Conservation (phyloP, 371 early-diverging fungal species). For the Mucor saturninus region DNA sequence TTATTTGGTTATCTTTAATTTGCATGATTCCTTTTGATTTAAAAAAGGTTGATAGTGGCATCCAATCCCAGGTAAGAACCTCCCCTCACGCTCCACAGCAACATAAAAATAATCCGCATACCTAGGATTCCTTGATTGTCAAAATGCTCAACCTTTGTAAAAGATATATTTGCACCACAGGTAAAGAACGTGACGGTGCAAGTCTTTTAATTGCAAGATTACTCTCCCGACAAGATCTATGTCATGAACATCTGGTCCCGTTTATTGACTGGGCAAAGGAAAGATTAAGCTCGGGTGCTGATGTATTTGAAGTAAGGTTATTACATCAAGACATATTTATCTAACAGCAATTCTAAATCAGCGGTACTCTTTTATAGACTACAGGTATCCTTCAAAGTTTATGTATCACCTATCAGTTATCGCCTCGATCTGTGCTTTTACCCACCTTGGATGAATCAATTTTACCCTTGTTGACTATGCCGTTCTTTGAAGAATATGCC, state of each 20-base stretch:
- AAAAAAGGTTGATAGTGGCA: conserved; percentile 76
- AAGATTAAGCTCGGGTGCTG: conserved; percentile 38
- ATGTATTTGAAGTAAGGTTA: conserved; percentile 55
- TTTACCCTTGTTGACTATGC: conserved; percentile 55
- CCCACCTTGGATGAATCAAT: conserved; percentile 62
- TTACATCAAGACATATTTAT: not conserved
- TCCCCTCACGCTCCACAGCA: not conserved
- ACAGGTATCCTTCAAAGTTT: conserved; percentile 71
- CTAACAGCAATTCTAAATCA: not conserved
- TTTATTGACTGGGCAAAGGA: conserved; percentile 67
- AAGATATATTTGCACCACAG: conserved; percentile 60
- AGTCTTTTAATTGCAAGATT: conserved; percentile 80
- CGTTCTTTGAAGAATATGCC: conserved; percentile 58
- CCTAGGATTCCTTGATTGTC: conserved; percentile 55
- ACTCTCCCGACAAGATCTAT: conserved; percentile 64
- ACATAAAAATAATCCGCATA: too few relatives aligned
- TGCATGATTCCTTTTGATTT: conserved; percentile 95
- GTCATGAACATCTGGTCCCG: conserved; percentile 49
- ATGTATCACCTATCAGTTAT: conserved; percentile 72
- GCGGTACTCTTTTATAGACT: conserved; percentile 20
- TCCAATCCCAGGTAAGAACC: conserved; percentile 1
- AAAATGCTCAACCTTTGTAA: conserved; percentile 60
- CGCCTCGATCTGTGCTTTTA: conserved; percentile 67
- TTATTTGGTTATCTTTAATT: conserved; percentile 89
- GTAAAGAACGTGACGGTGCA: conserved; percentile 89